Percentiles rank a stretch among this genome's conserved stretches.
These are phyloP conservation scores for Mrakia frigida DNA, from an alignment of 768 basidiomycete genomes.

Conservation along the genomic window DNA sequence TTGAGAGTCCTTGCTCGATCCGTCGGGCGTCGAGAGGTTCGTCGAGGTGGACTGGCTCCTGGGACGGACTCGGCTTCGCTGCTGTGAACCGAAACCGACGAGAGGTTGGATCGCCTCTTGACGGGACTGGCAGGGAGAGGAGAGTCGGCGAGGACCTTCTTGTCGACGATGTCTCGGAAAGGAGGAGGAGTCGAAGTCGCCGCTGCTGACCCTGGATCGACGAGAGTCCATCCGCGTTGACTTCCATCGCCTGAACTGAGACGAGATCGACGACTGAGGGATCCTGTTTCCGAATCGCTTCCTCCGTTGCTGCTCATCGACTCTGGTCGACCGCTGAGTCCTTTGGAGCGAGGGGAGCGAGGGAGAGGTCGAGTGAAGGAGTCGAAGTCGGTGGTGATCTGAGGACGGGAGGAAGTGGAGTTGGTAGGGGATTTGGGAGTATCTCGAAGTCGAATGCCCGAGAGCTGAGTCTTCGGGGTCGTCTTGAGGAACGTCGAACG, in stretches of 20 bases:
- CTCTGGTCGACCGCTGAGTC: conserved; percentile 16
- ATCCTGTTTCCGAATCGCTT: conserved; percentile 15
- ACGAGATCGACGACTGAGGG: background rate
- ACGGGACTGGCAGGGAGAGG: background rate
- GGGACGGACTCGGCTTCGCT: background rate
- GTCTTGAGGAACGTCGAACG: conserved; percentile 31
- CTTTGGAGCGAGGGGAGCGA: conserved; percentile 21
- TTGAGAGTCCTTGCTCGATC: background rate
- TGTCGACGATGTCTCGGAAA: background rate
- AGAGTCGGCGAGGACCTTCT: background rate
- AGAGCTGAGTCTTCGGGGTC: conserved; percentile 24
- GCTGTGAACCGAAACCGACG: background rate
- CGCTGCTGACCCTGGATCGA: background rate
- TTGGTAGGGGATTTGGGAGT: background rate
- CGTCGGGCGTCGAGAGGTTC: background rate
- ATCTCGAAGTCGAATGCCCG: conserved; percentile 24
- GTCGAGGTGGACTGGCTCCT: conserved; percentile 1
- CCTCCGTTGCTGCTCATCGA: conserved; percentile 25
- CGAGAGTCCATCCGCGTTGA: conserved; percentile 13
- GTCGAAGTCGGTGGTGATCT: background rate
- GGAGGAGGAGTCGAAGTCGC: background rate
- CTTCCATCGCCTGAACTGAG: background rate
- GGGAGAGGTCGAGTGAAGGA: conserved; percentile 1
- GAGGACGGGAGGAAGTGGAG: background rate
- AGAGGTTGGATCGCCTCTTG: background rate